phyloP scores from a whole-genome alignment of 805 yeast genomes.

The Zygotorulaspora danielsina region DNA sequence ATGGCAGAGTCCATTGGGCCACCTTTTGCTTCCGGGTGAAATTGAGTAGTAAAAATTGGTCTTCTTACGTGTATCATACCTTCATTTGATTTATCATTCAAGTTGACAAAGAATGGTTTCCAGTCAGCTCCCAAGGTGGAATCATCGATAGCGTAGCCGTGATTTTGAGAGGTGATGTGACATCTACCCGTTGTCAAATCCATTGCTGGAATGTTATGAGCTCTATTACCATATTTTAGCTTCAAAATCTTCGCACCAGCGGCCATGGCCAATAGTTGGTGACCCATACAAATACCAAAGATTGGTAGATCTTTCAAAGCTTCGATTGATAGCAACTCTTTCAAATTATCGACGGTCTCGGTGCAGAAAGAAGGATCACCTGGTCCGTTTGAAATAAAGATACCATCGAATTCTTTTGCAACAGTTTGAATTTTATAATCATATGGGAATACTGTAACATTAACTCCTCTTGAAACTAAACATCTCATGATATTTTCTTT shows the following conservation, averaged over 20 bases:
- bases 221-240: conserved; percentile 97
- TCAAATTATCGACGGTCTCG: conserved; percentile 68
- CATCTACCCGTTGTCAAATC: conserved; percentile 88
- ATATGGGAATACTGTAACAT: conserved; percentile 94
- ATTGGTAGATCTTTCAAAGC: conserved; percentile 68
- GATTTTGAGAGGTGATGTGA: conserved; percentile 98
- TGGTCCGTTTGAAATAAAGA: conserved; percentile 93
- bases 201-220: conserved; percentile 95
- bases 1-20: conserved; percentile 94
- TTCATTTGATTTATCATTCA: conserved; percentile 94
- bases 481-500: conserved; percentile 96
- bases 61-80: conserved; percentile 87
- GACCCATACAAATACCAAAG: conserved; percentile 97
- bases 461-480: conserved; percentile 90
- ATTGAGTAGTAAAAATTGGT: conserved; percentile 95
- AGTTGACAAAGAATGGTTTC: conserved; percentile 84
- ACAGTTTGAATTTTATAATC: conserved; percentile 89
- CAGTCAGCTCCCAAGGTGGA: conserved; percentile 68
- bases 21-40: conserved; percentile 99
- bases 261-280: conserved; percentile 92
- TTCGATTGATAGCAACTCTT: conserved; percentile 56
- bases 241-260: conserved; percentile 90
- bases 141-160: conserved; percentile 95
- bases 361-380: conserved; percentile 95
- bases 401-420: conserved; percentile 89